phyloP scores from a whole-genome alignment of 164 flowering plant species.

The Tinospora cordifolia region DNA sequence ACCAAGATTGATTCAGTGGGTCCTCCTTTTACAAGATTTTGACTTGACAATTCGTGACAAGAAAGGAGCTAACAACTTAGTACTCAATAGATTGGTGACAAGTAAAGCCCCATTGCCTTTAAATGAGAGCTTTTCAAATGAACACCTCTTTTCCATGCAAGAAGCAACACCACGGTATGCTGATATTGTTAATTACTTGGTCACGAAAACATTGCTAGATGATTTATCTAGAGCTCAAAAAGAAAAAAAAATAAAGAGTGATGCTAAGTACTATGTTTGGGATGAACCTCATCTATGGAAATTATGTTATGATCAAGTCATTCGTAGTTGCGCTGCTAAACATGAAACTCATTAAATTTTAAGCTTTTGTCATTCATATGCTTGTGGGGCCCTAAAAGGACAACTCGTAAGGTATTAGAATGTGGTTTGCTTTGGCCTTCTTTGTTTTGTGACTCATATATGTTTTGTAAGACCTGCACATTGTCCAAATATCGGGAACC shows the following conservation, averaged over 20 bases:
- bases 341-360: not conserved
- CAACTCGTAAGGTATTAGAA: too few relatives aligned
- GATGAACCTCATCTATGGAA: not conserved
- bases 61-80: not conserved
- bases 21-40: not conserved
- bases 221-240: not conserved
- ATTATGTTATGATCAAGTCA: not conserved
- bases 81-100: not conserved
- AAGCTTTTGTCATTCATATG: too few relatives aligned
- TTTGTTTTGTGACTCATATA: too few relatives aligned
- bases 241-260: too few relatives aligned
- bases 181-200: not conserved
- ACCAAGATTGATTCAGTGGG: not conserved
- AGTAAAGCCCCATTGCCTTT: too few relatives aligned
- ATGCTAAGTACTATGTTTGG: not conserved
- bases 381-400: too few relatives aligned
- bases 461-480: too few relatives aligned
- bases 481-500: too few relatives aligned
- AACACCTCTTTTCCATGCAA: too few relatives aligned
- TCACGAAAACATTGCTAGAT: not conserved
- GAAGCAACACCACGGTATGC: not conserved
- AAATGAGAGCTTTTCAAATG: too few relatives aligned
- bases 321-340: not conserved
- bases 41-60: not conserved
- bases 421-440: too few relatives aligned